A percentile compares a stretch with the other conserved stretches of the same genome.
These are phyloP conservation scores for Botrytis deweyae DNA, from an alignment of 2,329 filamentous ascomycete species.

Conservation along the genomic window DNA sequence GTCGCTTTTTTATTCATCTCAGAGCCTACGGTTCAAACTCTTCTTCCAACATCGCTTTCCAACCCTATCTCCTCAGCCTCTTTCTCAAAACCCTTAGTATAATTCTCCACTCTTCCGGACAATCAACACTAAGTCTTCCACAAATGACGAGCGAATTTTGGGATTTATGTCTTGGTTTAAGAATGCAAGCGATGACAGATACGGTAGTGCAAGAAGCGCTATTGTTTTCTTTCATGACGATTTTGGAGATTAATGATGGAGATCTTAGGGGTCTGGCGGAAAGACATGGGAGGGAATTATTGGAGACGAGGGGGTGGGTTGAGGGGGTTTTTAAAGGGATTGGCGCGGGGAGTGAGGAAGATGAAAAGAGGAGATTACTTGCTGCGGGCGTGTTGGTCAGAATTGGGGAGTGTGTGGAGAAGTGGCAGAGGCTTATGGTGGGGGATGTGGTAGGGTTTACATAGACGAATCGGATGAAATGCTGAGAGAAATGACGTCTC, in stretches of 20 bases:
- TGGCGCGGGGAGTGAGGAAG: conserved; percentile 55
- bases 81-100: conserved; percentile 86
- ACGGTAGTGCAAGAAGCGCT: conserved; percentile 69
- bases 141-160: conserved; percentile 84
- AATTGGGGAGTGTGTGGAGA: conserved; percentile 77
- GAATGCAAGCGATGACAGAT: conserved; percentile 60
- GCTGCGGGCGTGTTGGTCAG: conserved; percentile 76
- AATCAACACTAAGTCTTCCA: conserved; percentile 71
- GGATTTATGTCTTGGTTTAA: conserved; percentile 73
- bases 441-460: conserved; percentile 54
- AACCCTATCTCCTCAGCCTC: conserved; percentile 72
- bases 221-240: conserved; percentile 73
- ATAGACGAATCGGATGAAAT: neutral
- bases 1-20: conserved; percentile 69
- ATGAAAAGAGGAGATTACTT: conserved; percentile 75
- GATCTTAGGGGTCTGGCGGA: conserved; percentile 71
- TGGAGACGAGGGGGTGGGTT: conserved; percentile 89
- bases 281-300: conserved; percentile 70
- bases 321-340: conserved; percentile 66
- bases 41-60: conserved; percentile 62
- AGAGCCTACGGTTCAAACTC: conserved; percentile 50
- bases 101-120: conserved; percentile 78
- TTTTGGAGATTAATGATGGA: conserved; percentile 74
- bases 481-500: neutral
- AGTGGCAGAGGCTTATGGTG: conserved; percentile 73